Conservation (phyloP, 345 rosid genomes). For the Noccaea bulbosa region DNA sequence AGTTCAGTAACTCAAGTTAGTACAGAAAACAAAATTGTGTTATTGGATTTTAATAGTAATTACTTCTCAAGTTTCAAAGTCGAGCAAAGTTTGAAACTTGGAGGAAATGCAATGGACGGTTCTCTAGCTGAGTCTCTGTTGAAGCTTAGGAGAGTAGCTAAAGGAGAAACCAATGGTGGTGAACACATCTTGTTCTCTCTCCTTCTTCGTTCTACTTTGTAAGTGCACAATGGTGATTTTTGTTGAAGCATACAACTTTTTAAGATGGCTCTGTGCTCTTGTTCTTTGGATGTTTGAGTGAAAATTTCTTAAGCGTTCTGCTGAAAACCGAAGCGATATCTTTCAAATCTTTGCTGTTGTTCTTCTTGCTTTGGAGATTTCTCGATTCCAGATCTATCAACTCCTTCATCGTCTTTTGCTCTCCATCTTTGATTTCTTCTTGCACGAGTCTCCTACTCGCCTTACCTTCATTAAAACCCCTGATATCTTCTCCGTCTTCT, state of each 20-base stretch:
- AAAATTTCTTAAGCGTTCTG: slow-evolving; percentile 62
- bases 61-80: too few species aligned
- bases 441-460: slow-evolving; percentile 17
- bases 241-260: too few species aligned
- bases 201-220: too few species aligned
- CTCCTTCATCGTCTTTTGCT: slow-evolving; percentile 72
- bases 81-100: slow-evolving; percentile 43
- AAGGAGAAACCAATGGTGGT: slow-evolving; percentile 50
- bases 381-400: slow-evolving; percentile 73
- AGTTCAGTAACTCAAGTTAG: too few species aligned
- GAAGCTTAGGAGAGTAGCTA: slow-evolving; percentile 51
- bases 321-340: slow-evolving; percentile 64
- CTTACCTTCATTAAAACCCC: slow-evolving; percentile 30
- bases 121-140: slow-evolving; percentile 53
- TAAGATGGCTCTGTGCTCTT: too few species aligned
- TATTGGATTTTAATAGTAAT: too few species aligned
- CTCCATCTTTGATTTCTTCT: slow-evolving; percentile 55
- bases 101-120: slow-evolving; percentile 52
- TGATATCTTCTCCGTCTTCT: too few species aligned
- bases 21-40: too few species aligned
- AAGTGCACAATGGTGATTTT: too few species aligned
- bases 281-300: slow-evolving; percentile 57
- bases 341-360: slow-evolving; percentile 45
- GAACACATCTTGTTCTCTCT: too few species aligned
- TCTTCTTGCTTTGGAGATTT: slow-evolving; percentile 46